Conservation (phyloP, 2,329 filamentous ascomycete genomes). For the Dryadomyces quercus-mongolicae region DNA sequence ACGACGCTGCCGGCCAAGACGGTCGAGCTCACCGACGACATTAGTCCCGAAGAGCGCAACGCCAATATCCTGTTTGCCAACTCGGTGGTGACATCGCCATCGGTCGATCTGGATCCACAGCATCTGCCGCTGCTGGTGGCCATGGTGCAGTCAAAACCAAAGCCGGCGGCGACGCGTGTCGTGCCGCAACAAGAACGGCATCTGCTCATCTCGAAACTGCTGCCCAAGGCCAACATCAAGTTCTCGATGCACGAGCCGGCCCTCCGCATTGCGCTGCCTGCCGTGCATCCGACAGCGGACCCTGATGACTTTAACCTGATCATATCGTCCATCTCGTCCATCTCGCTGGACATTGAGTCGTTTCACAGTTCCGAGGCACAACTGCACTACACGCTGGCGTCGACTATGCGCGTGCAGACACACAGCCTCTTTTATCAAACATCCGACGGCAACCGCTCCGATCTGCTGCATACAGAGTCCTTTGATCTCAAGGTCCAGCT, state of each 20-base stretch:
- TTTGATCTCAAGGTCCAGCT: slow-evolving; percentile 80
- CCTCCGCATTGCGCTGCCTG: slow-evolving; percentile 74
- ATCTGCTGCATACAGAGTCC: slow-evolving; percentile 76
- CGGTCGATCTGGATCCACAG: slow-evolving; percentile 81
- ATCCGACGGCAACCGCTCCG: slow-evolving; percentile 67
- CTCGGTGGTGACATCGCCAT: slow-evolving; percentile 89
- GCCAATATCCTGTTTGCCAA: slow-evolving; percentile 95
- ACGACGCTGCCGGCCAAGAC: slow-evolving; percentile 93
- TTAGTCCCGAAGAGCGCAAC: slow-evolving; percentile 71
- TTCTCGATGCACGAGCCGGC: slow-evolving; percentile 96
- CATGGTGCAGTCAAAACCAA: slow-evolving; percentile 49
- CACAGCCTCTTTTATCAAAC: slow-evolving; percentile 94
- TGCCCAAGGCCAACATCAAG: slow-evolving; percentile 91
- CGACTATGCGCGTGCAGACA: slow-evolving; percentile 70
- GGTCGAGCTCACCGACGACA: slow-evolving; percentile 63
- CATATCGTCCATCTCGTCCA: slow-evolving; percentile 54
- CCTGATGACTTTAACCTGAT: slow-evolving; percentile 86
- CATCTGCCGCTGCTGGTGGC: slow-evolving; percentile 79
- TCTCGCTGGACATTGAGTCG: slow-evolving; percentile 81
- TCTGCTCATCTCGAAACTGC: slow-evolving; percentile 71
- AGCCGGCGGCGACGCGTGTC: slow-evolving; percentile 22
- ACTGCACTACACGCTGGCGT: slow-evolving; percentile 74
- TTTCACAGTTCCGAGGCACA: slow-evolving; percentile 83
- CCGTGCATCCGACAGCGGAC: slow-evolving; percentile 51
- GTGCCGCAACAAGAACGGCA: slow-evolving; percentile 42